A percentile compares a stretch with the other conserved stretches of the same genome.
phyloP scores from a whole-genome alignment of 257 asterid genomes.

The Misopates orontium region DNA sequence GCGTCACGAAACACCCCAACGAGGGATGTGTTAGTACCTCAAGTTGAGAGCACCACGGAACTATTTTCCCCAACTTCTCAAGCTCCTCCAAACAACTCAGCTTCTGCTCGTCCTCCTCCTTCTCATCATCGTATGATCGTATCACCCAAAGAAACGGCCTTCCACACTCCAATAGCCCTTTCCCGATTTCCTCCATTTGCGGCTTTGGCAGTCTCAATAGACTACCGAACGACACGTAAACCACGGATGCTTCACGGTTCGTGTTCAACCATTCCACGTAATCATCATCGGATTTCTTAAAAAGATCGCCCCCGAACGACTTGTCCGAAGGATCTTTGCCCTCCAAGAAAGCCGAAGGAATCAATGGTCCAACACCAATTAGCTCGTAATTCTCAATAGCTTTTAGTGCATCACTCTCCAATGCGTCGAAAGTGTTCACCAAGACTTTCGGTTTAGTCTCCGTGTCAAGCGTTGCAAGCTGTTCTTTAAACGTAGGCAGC shows the following conservation, averaged over 20 bases:
- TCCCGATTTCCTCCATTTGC: conserved; percentile 58
- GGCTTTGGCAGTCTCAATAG: conserved; percentile 19
- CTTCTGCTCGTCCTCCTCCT: conserved; percentile 19
- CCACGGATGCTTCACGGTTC: conserved; percentile 37
- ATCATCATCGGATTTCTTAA: conserved; percentile 34
- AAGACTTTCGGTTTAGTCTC: conserved; percentile 44
- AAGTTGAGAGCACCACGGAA: conserved; percentile 61
- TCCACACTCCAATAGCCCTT: conserved; percentile 29
- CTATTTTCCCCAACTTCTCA: conserved; percentile 42
- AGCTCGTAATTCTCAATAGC: conserved; percentile 34
- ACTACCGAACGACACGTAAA: conserved; percentile 71
- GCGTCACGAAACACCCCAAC: conserved; percentile 56
- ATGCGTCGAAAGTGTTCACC: conserved; percentile 48
- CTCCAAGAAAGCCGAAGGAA: conserved; percentile 45
- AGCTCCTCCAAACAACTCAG: conserved; percentile 31
- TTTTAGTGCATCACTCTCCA: conserved; percentile 39
- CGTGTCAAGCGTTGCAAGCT: conserved; percentile 35
- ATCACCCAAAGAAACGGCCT: conserved; percentile 71
- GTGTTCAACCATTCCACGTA: conserved; percentile 46
- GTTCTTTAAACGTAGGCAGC: conserved; percentile 41
- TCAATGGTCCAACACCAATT: conserved; percentile 53
- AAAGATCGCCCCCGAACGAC: conserved; percentile 41
- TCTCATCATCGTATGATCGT: conserved; percentile 16
- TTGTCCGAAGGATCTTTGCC: conserved; percentile 28
- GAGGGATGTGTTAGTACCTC: conserved; percentile 56